A percentile compares a stretch with the other conserved stretches of the same genome.
phyloP scores from a whole-genome alignment of 352 stramenopile species.

The Elongisporangium senticosum region DNA sequence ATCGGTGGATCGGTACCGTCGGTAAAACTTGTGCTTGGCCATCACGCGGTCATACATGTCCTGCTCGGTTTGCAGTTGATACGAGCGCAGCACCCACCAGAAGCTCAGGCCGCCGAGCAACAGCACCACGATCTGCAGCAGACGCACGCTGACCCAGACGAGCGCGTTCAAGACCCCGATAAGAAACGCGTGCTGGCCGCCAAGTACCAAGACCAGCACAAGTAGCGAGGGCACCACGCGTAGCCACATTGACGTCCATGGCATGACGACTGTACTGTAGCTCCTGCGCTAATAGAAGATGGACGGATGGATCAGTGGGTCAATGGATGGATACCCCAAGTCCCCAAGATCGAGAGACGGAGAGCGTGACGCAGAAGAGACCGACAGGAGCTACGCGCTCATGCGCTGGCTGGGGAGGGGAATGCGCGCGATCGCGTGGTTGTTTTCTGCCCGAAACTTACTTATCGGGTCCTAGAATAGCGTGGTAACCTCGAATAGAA shows the following conservation, averaged over 20 bases:
- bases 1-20: slow-evolving; percentile 29
- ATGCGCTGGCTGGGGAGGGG: no score
- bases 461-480: no score
- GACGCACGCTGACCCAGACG: slow-evolving; percentile 19
- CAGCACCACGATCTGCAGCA: slow-evolving; percentile 40
- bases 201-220: slow-evolving; percentile 24
- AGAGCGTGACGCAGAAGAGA: no score
- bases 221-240: slow-evolving; percentile 3
- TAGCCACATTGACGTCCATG: slow-evolving; percentile 2
- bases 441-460: no score
- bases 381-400: no score
- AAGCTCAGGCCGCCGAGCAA: slow-evolving; percentile 40
- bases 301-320: no score
- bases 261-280: no score
- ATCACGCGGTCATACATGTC: slow-evolving; percentile 50
- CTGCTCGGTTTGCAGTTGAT: slow-evolving; percentile 57
- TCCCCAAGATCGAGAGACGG: no score
- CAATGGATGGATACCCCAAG: no score
- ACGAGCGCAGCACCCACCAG: slow-evolving; percentile 58
- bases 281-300: no score
- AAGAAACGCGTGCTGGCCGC: slow-evolving; percentile 10
- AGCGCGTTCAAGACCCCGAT: slow-evolving; percentile 3
- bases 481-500: no score
- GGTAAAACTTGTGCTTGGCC: slow-evolving; percentile 46
- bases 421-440: no score